Conservation (phyloP, 768 basidiomycete species). For the Tulasnella sp. region DNA sequence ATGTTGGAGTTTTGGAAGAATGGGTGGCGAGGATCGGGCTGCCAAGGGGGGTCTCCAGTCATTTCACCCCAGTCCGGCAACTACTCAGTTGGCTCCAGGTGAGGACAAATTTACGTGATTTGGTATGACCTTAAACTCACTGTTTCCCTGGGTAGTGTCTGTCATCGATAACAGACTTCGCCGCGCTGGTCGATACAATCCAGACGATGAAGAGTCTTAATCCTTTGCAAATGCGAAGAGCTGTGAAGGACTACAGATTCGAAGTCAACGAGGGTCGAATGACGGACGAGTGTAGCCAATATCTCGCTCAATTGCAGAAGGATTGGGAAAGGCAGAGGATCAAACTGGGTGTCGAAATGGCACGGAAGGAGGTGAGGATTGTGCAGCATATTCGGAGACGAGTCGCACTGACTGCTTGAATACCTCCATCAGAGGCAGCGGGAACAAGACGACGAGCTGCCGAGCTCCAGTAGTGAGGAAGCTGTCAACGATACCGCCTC, state of each 20-base stretch:
- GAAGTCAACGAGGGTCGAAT: conserved; percentile 90
- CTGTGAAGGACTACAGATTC: conserved; percentile 82
- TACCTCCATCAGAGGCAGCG: conserved; percentile 68
- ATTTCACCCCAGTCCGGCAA: conserved; percentile 81
- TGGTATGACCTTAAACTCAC: background rate
- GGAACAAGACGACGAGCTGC: conserved; percentile 58
- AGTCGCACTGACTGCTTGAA: conserved; percentile 19
- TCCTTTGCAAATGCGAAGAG: conserved; percentile 94
- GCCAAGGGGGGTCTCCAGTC: conserved; percentile 70
- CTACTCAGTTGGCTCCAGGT: conserved; percentile 85
- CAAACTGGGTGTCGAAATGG: conserved; percentile 77
- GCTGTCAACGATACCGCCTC: conserved; percentile 32
- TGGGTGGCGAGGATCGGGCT: conserved; percentile 83
- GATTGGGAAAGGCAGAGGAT: conserved; percentile 95
- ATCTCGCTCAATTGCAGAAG: conserved; percentile 89
- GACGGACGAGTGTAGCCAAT: conserved; percentile 93
- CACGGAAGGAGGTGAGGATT: conserved; percentile 69
- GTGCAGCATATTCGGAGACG: background rate
- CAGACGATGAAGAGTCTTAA: conserved; percentile 84
- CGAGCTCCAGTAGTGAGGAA: conserved; percentile 46
- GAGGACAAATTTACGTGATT: conserved; percentile 29
- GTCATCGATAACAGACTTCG: conserved; percentile 78
- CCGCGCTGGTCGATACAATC: conserved; percentile 82
- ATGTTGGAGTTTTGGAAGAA: conserved; percentile 79
- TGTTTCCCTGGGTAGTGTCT: conserved; percentile 19